Evolutionary conservation across 352 stramenopile genomes (phyloP).

Genomic region (Phytophthora nicotianae): DNA sequence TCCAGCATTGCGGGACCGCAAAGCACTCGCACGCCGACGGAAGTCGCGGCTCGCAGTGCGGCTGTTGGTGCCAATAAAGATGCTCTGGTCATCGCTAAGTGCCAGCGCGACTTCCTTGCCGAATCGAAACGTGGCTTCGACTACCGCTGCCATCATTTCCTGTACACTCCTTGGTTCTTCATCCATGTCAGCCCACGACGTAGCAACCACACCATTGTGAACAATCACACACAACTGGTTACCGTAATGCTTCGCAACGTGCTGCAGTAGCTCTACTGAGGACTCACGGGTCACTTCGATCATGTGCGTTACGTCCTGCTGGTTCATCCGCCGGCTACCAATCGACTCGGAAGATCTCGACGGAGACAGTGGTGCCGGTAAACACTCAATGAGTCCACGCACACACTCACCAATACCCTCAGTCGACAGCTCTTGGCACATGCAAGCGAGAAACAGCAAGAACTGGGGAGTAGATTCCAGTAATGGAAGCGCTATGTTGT

Average conservation of each 20-base stretch:
- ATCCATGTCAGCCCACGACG: constrained; percentile 59
- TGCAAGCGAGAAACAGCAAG: constrained; percentile 69
- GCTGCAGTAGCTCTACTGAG: constrained; percentile 58
- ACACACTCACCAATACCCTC: constrained; percentile 77
- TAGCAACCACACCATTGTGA: constrained; percentile 45
- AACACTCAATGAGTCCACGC: constrained; percentile 70
- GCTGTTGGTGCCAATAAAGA: constrained; percentile 47
- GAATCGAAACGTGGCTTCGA: constrained; percentile 61
- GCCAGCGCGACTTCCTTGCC: constrained; percentile 69
- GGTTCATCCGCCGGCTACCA: constrained; percentile 30
- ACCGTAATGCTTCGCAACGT: constrained; percentile 68
- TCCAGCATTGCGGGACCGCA: constrained; percentile 59
- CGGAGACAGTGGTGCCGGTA: constrained; percentile 41
- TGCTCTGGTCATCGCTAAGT: constrained; percentile 64
- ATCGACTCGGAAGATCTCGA: constrained; percentile 27
- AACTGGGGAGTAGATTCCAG: constrained; percentile 71
- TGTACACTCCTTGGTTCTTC: constrained; percentile 77
- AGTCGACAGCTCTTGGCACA: constrained; percentile 67
- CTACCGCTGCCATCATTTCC: constrained; percentile 60
- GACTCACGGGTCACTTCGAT: constrained; percentile 76
- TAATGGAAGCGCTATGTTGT: constrained; percentile 53
- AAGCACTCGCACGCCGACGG: constrained; percentile 54
- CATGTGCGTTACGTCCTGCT: constrained; percentile 73
- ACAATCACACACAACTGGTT: constrained; percentile 55
- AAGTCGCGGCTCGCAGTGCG: constrained; percentile 68